A percentile compares a stretch with the other conserved stretches of the same genome.
phyloP scores from a whole-genome alignment of 2,329 filamentous ascomycete species.

The Penicillium sp. region DNA sequence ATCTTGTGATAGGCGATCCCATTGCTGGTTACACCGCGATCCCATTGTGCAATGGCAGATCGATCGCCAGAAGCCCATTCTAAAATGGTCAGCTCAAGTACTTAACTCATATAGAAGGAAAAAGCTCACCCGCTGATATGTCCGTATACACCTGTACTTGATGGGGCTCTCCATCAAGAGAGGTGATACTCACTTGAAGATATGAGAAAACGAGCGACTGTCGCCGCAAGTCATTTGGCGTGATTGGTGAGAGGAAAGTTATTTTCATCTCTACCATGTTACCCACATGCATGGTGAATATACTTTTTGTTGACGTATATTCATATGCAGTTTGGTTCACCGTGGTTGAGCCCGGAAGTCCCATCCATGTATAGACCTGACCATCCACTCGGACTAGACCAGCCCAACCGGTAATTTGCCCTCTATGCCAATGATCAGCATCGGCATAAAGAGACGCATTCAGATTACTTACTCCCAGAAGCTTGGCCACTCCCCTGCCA shows the following conservation, averaged over 20 bases:
- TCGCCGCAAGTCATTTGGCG: slow-evolving; percentile 66
- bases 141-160: slow-evolving; percentile 74
- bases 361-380: slow-evolving; percentile 70
- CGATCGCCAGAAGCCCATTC: slow-evolving; percentile 74
- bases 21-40: slow-evolving; percentile 55
- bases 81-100: slow-evolving; percentile 37
- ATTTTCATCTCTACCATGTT: slow-evolving; percentile 67
- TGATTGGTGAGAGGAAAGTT: slow-evolving; percentile 73
- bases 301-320: slow-evolving; percentile 74
- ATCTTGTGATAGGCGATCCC: slow-evolving; percentile 67
- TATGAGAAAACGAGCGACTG: slow-evolving; percentile 76
- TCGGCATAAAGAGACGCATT: neutral
- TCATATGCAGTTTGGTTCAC: slow-evolving; percentile 65
- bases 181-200: slow-evolving; percentile 66
- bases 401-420: slow-evolving; percentile 66
- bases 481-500: slow-evolving; percentile 70
- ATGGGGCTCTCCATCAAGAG: slow-evolving; percentile 66
- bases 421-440: slow-evolving; percentile 42
- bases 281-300: slow-evolving; percentile 69
- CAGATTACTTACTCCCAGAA: slow-evolving; percentile 67
- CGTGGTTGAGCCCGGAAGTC: slow-evolving; percentile 54
- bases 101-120: neutral
- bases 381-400: slow-evolving; percentile 73
- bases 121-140: slow-evolving; percentile 66
- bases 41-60: slow-evolving; percentile 64